Percentiles rank a stretch among this genome's conserved stretches.
These are phyloP conservation scores for Gynostemma pentaphyllum DNA, from an alignment of 306 rosid species.

Conservation along the genomic window DNA sequence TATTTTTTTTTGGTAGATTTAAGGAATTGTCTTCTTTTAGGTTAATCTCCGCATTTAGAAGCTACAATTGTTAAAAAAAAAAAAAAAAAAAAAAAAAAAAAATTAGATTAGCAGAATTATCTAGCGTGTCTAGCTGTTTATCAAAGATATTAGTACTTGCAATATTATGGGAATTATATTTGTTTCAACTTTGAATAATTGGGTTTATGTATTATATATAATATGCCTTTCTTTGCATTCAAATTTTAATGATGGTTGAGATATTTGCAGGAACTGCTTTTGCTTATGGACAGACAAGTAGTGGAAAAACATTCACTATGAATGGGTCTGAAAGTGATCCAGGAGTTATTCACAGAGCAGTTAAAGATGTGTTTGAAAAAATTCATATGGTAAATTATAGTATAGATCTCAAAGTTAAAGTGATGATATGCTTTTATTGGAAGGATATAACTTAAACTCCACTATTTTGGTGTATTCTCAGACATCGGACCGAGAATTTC, in stretches of 20 bases:
- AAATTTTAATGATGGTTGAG: slow-evolving; percentile 8
- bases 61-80: neutral
- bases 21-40: no score
- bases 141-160: no score
- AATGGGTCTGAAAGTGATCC: slow-evolving; percentile 75
- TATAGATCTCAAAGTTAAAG: neutral
- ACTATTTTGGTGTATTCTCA: slow-evolving; percentile 11
- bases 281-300: slow-evolving; percentile 97
- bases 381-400: slow-evolving; percentile 41
- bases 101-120: no score
- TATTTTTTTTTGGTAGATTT: no score
- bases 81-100: no score
- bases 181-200: neutral
- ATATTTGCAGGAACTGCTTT: slow-evolving; percentile 73
- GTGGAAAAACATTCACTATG: slow-evolving; percentile 99
- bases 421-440: slow-evolving; percentile 2
- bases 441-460: slow-evolving; percentile 9
- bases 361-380: slow-evolving; percentile 63
- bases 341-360: slow-evolving; percentile 72
- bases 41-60: neutral
- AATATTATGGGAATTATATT: neutral
- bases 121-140: neutral
- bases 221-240: neutral
- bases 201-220: neutral
- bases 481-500: slow-evolving; percentile 74